These are phyloP conservation scores for Colletotrichum tanaceti DNA, from an alignment of 2,329 filamentous ascomycete species.

Conservation along the genomic window DNA sequence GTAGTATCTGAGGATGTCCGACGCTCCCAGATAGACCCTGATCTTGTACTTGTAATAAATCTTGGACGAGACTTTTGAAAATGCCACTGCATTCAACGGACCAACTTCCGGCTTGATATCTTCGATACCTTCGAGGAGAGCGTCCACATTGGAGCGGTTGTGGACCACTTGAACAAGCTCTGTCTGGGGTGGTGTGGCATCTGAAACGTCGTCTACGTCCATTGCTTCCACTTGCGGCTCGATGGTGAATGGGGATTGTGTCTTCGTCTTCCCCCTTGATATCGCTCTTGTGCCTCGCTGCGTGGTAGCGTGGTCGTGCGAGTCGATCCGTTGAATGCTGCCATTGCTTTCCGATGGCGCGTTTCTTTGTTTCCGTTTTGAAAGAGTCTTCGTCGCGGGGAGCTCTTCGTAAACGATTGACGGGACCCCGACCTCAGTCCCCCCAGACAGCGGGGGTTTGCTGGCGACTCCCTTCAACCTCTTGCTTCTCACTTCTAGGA, in stretches of 20 bases:
- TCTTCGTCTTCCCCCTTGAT: slow-evolving; percentile 36
- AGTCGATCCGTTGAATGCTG: slow-evolving; percentile 5
- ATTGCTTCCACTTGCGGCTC: slow-evolving; percentile 13
- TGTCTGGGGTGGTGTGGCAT: not conserved
- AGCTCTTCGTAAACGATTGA: slow-evolving; percentile 26
- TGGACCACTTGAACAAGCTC: not conserved
- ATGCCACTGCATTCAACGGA: slow-evolving; percentile 23
- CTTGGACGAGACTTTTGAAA: slow-evolving; percentile 48
- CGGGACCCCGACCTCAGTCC: not conserved
- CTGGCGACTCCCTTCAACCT: not conserved
- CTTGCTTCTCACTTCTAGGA: slow-evolving; percentile 25
- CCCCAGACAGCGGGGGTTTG: not conserved
- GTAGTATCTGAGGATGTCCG: slow-evolving; percentile 53
- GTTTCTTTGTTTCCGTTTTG: slow-evolving; percentile 20
- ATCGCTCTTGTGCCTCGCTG: slow-evolving; percentile 26
- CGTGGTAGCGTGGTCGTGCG: slow-evolving; percentile 15
- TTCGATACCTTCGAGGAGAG: slow-evolving; percentile 42
- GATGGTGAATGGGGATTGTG: slow-evolving; percentile 8
- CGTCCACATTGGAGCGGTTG: slow-evolving; percentile 23
- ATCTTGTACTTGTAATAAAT: slow-evolving; percentile 54
- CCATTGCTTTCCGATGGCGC: slow-evolving; percentile 10
- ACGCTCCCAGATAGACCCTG: slow-evolving; percentile 47
- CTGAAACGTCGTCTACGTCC: slow-evolving; percentile 33
- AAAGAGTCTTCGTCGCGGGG: slow-evolving; percentile 31
- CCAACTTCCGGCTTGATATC: slow-evolving; percentile 47